Percentiles rank a stretch among this genome's conserved stretches.
phyloP scores from a whole-genome alignment of 306 rosid genomes.

The Nissolia schottii region DNA sequence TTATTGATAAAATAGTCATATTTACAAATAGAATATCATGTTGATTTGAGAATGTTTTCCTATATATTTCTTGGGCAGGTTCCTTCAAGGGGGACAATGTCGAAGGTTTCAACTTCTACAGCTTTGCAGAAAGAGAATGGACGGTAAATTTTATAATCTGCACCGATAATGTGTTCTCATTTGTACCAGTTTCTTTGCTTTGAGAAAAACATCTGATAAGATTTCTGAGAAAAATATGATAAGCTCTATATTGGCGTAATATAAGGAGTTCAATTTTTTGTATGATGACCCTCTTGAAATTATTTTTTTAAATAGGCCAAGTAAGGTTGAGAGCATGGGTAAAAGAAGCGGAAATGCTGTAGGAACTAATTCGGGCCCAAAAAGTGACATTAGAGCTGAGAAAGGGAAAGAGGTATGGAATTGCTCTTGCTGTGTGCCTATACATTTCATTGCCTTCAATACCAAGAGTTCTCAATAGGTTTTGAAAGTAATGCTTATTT shows the following conservation, averaged over 20 bases:
- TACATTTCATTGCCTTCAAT: not conserved
- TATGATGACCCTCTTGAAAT: conserved; percentile 16
- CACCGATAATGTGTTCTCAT: not conserved
- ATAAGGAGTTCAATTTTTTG: conserved; percentile 7
- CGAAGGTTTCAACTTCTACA: conserved; percentile 49
- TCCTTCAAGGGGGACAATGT: conserved; percentile 46
- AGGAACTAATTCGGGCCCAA: conserved; percentile 35
- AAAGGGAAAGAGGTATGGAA: conserved; percentile 58
- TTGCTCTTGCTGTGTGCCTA: not conserved
- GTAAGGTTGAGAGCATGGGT: conserved; percentile 41
- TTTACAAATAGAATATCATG: not conserved
- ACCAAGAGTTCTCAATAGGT: not conserved
- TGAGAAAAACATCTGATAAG: not conserved
- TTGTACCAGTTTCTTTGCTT: not conserved
- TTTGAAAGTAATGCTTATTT: not conserved
- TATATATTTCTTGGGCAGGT: conserved; percentile 37
- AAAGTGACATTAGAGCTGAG: conserved; percentile 42
- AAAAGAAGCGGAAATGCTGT: conserved; percentile 47
- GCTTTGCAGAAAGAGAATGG: conserved; percentile 56
- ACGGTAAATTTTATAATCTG: conserved; percentile 46
- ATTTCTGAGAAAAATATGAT: not conserved
- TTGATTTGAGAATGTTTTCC: conserved; percentile 7
- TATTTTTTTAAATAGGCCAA: conserved; percentile 41
- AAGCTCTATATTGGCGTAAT: conserved; percentile 3
- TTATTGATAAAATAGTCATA: not conserved